Evolutionary conservation across 225 moss, liverwort and hornwort genomes (phyloP), one percentile per base, ranked within the genome.

Genomic region (Sphagnum contortum): DNA sequence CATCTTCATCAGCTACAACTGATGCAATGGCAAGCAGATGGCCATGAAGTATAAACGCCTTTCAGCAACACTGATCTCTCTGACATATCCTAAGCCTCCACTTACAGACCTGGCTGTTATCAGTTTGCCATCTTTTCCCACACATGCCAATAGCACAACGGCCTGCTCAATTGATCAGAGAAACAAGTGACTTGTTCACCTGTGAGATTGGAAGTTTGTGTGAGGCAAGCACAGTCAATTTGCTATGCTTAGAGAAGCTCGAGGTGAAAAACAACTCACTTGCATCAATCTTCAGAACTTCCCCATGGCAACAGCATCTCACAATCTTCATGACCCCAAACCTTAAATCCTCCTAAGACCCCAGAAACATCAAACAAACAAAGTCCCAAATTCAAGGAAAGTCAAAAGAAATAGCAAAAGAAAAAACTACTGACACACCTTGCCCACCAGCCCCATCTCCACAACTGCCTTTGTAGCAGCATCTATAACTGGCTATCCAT

Each of bases 401-500:
- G 29, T 29, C 29, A 29, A 29, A 29, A 29, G 29, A 29, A 29
- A 29, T 29, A 29, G 29, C 29, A 29, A 29, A 29, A 29, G 29
- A 29, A 29, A 29, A 29, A n/a, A n/a, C n/a, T n/a, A n/a, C n/a
- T 84, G 80, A 14, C 77, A 83, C 70, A 96, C 96, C 76, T 85
- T 92, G 49, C 96, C 96, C 4, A 96, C 96, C 8, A 96, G 92
- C 72, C 92, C 96, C 96, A 96, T 96, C 80, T 96, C 96, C 72
- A 96, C 96, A 54, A 96, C 81, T 64, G 88, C 96, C 96, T 92
- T 96, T 2, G 96, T 96, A 0, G 85, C 90, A 1, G 75, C 92
- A 58, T 92, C 92, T 0, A 92, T 96, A 4, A 96, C 96, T 5
- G 92, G 77, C 60, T 90, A 64, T 3, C 96, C 96, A 49, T 92